These are phyloP conservation scores for Diophrys sp. DNA, from an alignment of 73 alveolate species.

Conservation along the genomic window DNA sequence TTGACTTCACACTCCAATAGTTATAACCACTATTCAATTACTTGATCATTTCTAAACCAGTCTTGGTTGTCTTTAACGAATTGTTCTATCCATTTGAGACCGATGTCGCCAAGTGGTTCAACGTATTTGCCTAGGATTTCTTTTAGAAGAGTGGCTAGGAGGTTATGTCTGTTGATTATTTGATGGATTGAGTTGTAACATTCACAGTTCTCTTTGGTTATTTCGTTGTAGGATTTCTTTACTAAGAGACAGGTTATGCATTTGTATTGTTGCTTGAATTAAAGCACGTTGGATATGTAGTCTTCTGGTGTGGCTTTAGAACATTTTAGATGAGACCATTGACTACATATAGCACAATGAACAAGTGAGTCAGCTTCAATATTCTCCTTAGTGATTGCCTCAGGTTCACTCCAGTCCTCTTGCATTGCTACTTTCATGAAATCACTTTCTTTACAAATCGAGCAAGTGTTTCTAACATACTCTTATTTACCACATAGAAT, in stretches of 20 bases:
- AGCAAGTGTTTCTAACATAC: constrained; percentile 30
- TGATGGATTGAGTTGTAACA: constrained; percentile 51
- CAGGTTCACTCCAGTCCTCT: not conserved
- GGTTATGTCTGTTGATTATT: constrained; percentile 47
- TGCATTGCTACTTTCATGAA: not conserved
- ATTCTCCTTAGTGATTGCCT: not conserved
- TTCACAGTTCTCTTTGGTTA: constrained; percentile 54
- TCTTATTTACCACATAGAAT: constrained; percentile 31
- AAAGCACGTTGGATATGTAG: not conserved
- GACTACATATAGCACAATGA: constrained; percentile 22
- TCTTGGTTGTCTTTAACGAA: constrained; percentile 52
- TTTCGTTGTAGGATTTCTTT: constrained; percentile 32
- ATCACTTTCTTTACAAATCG: constrained; percentile 30
- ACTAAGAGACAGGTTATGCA: constrained; percentile 44
- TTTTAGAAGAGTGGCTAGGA: constrained; percentile 24
- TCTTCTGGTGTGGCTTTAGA: constrained; percentile 19
- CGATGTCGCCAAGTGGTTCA: constrained; percentile 18
- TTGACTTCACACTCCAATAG: constrained; percentile 46
- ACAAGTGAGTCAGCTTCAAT: not conserved
- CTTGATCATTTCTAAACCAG: constrained; percentile 49
- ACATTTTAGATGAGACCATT: constrained; percentile 46
- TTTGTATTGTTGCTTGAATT: constrained; percentile 20
- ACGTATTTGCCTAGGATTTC: constrained; percentile 27
- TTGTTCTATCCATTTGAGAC: constrained; percentile 29
- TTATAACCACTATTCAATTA: constrained; percentile 46